Conservation (phyloP, 2,329 filamentous ascomycete species). For the Cyphellophora attinorum region DNA sequence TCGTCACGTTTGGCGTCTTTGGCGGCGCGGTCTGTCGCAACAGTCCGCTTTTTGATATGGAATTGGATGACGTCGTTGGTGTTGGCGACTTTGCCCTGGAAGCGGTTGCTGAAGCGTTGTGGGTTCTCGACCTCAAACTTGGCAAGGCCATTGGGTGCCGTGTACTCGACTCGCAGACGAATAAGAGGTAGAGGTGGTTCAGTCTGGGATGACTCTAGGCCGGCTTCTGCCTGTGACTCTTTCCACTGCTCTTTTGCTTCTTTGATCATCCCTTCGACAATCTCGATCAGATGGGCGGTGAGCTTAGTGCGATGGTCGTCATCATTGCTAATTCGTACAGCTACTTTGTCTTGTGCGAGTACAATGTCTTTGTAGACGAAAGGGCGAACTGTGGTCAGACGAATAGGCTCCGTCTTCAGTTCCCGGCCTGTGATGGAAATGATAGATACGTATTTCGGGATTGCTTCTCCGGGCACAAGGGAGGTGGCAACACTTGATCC, state of each 20-base stretch:
- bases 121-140: constrained; percentile 89
- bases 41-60: constrained; percentile 70
- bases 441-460: constrained; percentile 82
- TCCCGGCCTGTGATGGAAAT: constrained; percentile 73
- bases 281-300: constrained; percentile 62
- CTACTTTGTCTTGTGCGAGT: constrained; percentile 63
- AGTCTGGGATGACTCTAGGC: constrained; percentile 12
- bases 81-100: constrained; percentile 84
- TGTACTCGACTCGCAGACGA: constrained; percentile 82
- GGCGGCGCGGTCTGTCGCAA: constrained; percentile 33
- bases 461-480: constrained; percentile 78
- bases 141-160: constrained; percentile 65
- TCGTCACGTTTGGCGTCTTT: constrained; percentile 56
- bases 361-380: constrained; percentile 81
- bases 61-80: constrained; percentile 90
- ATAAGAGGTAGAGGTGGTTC: constrained; percentile 70
- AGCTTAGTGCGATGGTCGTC: constrained; percentile 76
- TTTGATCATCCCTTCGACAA: constrained; percentile 80
- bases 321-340: constrained; percentile 68
- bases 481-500: constrained; percentile 95
- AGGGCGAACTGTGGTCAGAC: constrained; percentile 78
- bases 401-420: constrained; percentile 70
- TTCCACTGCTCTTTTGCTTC: constrained; percentile 76
- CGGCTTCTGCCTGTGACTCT: constrained; percentile 50
- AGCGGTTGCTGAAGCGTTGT: constrained; percentile 89